Conservation (phyloP, 148 eudicot genomes). For the Rhododendron kiyosumense region DNA sequence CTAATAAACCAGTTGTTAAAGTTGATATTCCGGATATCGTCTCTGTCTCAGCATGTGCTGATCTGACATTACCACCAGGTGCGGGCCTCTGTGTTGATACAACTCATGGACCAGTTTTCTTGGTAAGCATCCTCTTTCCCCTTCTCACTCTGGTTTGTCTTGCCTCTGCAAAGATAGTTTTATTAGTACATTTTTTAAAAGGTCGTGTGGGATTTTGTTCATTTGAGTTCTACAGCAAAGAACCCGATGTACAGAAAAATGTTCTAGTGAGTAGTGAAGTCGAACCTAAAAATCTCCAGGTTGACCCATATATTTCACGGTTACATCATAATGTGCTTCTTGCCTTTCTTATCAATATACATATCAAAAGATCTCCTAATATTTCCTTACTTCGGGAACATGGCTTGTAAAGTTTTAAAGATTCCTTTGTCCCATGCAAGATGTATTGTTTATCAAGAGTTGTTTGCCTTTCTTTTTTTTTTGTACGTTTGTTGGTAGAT, state of each 20-base stretch:
- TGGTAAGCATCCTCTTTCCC: constrained; percentile 44
- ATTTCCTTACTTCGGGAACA: not conserved
- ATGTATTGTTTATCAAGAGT: not conserved
- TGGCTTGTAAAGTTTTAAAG: not conserved
- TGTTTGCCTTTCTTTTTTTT: not conserved
- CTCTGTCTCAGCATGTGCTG: constrained; percentile 81
- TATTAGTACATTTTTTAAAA: not conserved
- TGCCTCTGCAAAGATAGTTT: not conserved
- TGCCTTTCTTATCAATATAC: not conserved
- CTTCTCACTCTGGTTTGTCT: not conserved
- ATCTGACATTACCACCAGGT: constrained; percentile 92
- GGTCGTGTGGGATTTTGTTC: not conserved
- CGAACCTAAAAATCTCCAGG: not conserved
- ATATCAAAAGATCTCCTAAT: not conserved
- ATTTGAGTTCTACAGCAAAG: not conserved
- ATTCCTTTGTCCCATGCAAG: not conserved
- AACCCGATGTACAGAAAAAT: not conserved
- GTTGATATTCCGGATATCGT: constrained; percentile 67
- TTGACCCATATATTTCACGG: not conserved
- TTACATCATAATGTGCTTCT: not conserved
- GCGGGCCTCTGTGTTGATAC: constrained; percentile 86
- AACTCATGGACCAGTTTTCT: constrained; percentile 60
- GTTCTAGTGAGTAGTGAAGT: not conserved
- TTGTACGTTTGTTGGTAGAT: not conserved
- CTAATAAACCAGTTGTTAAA: constrained; percentile 40